Evolutionary conservation across 1,284 basidiomycete genomes (phyloP).

Genomic region (Sparassis latifolia): DNA sequence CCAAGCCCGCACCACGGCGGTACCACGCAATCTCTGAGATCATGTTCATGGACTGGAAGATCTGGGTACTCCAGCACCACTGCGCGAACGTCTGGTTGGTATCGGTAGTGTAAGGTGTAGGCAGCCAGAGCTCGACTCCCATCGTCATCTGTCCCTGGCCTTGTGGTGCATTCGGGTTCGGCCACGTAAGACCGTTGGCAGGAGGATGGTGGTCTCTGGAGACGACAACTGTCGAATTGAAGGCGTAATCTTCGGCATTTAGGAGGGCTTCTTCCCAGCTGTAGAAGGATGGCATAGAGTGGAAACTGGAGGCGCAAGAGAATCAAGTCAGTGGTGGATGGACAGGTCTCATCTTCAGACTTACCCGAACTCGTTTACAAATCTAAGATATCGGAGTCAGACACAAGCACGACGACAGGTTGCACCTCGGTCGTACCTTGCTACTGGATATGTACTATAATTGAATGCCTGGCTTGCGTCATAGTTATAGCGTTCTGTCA

Average conservation of each 20-base stretch:
- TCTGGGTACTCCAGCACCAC: constrained; percentile 55
- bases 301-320: constrained; percentile 37
- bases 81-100: constrained; percentile 54
- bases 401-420: not conserved
- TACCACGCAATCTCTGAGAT: constrained; percentile 56
- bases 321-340: constrained; percentile 1
- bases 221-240: constrained; percentile 54
- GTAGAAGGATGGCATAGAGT: constrained; percentile 61
- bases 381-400: constrained; percentile 24
- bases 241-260: constrained; percentile 44
- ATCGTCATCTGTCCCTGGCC: constrained; percentile 50
- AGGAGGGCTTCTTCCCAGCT: constrained; percentile 54
- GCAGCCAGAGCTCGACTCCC: constrained; percentile 48
- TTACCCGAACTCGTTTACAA: constrained; percentile 58
- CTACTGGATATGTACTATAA: constrained; percentile 47
- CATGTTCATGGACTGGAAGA: constrained; percentile 55
- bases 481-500: constrained; percentile 48
- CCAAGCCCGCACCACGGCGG: constrained; percentile 46
- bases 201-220: constrained; percentile 57
- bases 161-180: constrained; percentile 49
- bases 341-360: constrained; percentile 5
- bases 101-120: constrained; percentile 41
- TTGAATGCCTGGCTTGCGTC: constrained; percentile 49
- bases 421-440: constrained; percentile 27
- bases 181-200: constrained; percentile 47